A percentile compares a stretch with the other conserved stretches of the same genome.
Evolutionary conservation across 495 filamentous ascomycete genomes (phyloP).

Genomic region (Patellaria atrata): DNA sequence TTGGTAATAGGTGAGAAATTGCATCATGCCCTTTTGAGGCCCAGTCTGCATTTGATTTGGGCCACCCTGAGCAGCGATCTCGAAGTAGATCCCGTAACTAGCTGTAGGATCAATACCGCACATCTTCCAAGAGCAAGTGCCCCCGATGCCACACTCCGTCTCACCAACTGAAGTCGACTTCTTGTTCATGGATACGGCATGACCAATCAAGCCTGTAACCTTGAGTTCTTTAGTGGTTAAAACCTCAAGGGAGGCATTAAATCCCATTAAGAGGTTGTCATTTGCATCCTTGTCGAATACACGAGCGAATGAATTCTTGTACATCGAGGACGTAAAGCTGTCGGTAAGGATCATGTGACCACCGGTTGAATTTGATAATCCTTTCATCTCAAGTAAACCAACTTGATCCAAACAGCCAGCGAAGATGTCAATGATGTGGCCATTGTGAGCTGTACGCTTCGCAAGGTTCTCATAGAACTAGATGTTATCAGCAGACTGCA

Average conservation of each 20-base stretch:
- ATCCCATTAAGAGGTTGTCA: slow-evolving; percentile 94
- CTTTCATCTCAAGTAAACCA: slow-evolving; percentile 97
- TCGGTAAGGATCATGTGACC: slow-evolving; percentile 98
- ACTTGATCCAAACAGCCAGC: slow-evolving; percentile 98
- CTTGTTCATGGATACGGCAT: slow-evolving; percentile 93
- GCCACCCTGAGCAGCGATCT: slow-evolving; percentile 89
- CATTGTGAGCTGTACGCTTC: slow-evolving; percentile 93
- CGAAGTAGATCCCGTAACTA: slow-evolving; percentile 94
- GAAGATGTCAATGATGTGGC: slow-evolving; percentile 95
- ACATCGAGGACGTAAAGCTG: slow-evolving; percentile 98
- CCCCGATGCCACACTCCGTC: slow-evolving; percentile 96
- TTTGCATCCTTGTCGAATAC: slow-evolving; percentile 94
- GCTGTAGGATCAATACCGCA: slow-evolving; percentile 89
- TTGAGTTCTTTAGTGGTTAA: slow-evolving; percentile 97
- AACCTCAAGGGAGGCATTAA: slow-evolving; percentile 94
- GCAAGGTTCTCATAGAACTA: slow-evolving; percentile 95
- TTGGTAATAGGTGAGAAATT: slow-evolving; percentile 98
- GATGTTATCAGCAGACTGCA: slow-evolving; percentile 15
- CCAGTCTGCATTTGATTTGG: slow-evolving; percentile 73
- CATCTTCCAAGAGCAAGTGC: slow-evolving; percentile 99
- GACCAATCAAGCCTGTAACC: slow-evolving; percentile 94
- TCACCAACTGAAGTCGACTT: slow-evolving; percentile 95
- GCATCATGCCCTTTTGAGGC: slow-evolving; percentile 88
- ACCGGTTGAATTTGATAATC: slow-evolving; percentile 86
- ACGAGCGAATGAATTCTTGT: slow-evolving; percentile 96